Evolutionary conservation across 352 stramenopile genomes (phyloP), one percentile per base, ranked within the genome.

Genomic region (Albugo laibachii): DNA sequence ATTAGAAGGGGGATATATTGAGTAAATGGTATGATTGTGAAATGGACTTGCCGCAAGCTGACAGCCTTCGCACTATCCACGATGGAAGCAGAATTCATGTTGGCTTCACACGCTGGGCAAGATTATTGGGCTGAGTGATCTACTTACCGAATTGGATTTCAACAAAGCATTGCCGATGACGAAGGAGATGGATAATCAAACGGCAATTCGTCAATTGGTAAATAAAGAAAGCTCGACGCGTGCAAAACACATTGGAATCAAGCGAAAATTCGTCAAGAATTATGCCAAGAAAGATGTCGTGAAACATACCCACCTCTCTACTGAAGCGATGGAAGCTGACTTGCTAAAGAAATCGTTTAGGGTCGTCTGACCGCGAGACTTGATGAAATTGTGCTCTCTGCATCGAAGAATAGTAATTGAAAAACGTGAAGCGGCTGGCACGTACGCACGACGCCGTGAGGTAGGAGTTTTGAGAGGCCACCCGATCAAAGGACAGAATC

Each of bases 11-110:
- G 27, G 0, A 20, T 62, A 1, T 2, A 62, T 1, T 14, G 18
- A 0, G 12, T 64, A 0, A 48, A 59, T 36, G 59, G 59, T 0
- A 59, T 59, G 38, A 13, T 41, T 12, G 35, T 54, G 2, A 21
- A 12, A 37, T 47, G 46, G 46, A 20, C 43, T 1, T 57, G 47
- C 48, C 55, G 56, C 34, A 54, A 63, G 37, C 55, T 59, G 24
- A 39, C 38, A 0, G 31, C 19, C 2, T 51, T 57, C 0, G 36
- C 49, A 8, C 35, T 59, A 1, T 62, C 39, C 1, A 64, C 57
- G 0, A 61, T 56, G 36, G 53, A 62, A 41, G 43, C 56, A 1
- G 52, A 62, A 18, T 59, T 56, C 18, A 47, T 55, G 2, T 35
- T 47, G 1, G 52, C 47, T 5, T 39, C 43, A 3, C 34, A 49